Base-by-base conservation (phyloP, 2,329 filamentous ascomycete species). In the Didymella arachidicola region DNA sequence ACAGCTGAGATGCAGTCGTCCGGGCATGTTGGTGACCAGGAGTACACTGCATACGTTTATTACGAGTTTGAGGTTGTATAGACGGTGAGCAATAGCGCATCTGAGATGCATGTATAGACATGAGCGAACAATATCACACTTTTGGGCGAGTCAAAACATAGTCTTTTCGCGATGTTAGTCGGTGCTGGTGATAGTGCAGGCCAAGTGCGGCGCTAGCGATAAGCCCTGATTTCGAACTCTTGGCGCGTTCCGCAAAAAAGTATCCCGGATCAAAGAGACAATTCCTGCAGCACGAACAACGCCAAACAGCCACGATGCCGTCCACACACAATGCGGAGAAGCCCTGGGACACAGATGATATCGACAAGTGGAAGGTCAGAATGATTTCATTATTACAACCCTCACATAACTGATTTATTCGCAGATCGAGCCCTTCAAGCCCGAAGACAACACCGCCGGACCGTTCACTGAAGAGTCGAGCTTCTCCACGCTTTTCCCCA, bases 21-120 rank as follows among this genome's bases (percentile, higher is more conserved):
- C 4, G 90, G 82, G 0, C 80, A 84, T 32, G 85, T 86, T 41
- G 87, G 86, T 18, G 91, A 93, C 59, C 89, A 88, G 53, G 93
- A 97, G 77, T 99, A 98, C 81, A 95, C 92, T 60, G 90, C 95
- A 39, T 99, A 96, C 79, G 95, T 98, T 74, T 97, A 93, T 82
- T 99, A 98, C 79, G 92, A 97, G 76, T 91, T 98, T 75, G 91
- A 95, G 74, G 87, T 98, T 52, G 62, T 69, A 66, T 70, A 66
- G 45, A 50, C n/a, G 14, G 41, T 34, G 25, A 19, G 16, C 3
- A 32, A 10, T 8, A 26, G 36, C 42, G 46, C 46, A 55, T 42
- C 27, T 19, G 16, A 19, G 43, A 26, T 55, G 57, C 57, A 59
- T 56, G 51, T 43, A 56, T 60, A 60, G 57, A 47, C 41, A 53